Base-by-base conservation (phyloP, 371 early-diverging fungal species). In the Nematocida sp. region DNA sequence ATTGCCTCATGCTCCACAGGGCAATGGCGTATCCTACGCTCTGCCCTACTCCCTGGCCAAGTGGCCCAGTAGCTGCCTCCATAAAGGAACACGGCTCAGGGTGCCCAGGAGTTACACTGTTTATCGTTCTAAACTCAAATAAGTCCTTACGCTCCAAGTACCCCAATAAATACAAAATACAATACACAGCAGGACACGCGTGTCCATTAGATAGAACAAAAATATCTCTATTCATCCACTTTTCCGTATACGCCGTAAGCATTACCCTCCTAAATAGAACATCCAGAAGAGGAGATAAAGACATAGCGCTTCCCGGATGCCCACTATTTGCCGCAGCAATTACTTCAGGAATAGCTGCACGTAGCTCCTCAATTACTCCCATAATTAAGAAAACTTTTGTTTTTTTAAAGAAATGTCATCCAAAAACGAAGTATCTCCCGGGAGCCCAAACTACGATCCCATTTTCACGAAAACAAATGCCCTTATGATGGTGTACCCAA, bases 191-290 rank as follows among this genome's bases (percentile, higher is more conserved):
- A 2, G 88, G 93, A 81, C 95, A 94, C 42, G 88, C 95, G 84
- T 98, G 99, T 25, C 97, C 99, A 84, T 97, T 97, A 45, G 97
- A 97, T 45, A 98, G 87, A 33, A 98, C 90, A 81, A 98, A 96
- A 35, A 97, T 91, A 84, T 98, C 97, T 49, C 97, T 89, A 83
- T 91, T 91, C 65, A 87, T 78, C 87, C 88, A 76, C 20, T 75
- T 86, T 0, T 56, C 53, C 39, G 78, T 63, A 26, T 65, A 35
- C 26, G 71, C 69, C 55, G 81, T 66, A 60, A 82, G 57, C 2
- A 84, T 30, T 50, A 59, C 35, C 36, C 78, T 67, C 55, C 89
- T 87, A 86, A 90, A 98, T 63, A 97, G 86, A 77, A 90, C 87
- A 68, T 94, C 91, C 5, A 93, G 91, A 69, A 88, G 80, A n/a